A percentile compares a stretch with the other conserved stretches of the same genome.
phyloP scores from a whole-genome alignment of 2,329 filamentous ascomycete species.

The Blumeria hordei region DNA sequence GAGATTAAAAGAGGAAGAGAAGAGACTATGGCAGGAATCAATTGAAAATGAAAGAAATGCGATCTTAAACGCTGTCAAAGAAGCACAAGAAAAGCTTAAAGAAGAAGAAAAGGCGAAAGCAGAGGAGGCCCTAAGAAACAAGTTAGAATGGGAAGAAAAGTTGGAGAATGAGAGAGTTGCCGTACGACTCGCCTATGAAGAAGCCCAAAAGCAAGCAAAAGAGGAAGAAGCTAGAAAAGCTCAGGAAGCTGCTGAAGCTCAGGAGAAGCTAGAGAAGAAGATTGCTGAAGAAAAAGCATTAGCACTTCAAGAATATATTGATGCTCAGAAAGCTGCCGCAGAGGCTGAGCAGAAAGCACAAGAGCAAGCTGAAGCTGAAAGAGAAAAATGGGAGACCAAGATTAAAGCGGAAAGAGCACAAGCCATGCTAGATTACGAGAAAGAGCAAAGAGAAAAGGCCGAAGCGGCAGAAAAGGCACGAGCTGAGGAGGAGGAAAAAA shows the following conservation, averaged over 20 bases:
- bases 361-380: constrained; percentile 7
- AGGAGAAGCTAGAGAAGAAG: constrained; percentile 16
- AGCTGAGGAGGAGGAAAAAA: background rate
- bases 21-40: constrained; percentile 6
- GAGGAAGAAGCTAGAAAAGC: constrained; percentile 20
- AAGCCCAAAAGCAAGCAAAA: constrained; percentile 13
- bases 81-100: constrained; percentile 4
- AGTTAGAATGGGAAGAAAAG: constrained; percentile 5
- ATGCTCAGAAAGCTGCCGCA: constrained; percentile 4
- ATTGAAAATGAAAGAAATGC: constrained; percentile 8
- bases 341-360: constrained; percentile 10
- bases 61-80: constrained; percentile 2
- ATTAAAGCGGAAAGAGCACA: constrained; percentile 8
- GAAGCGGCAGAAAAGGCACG: background rate
- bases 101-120: constrained; percentile 8
- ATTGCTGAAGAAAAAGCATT: constrained; percentile 8
- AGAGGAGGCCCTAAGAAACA: constrained; percentile 3
- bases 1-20: constrained; percentile 6
- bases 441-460: constrained; percentile 2
- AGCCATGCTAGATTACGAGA: constrained; percentile 5
- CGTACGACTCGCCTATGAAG: constrained; percentile 5
- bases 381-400: constrained; percentile 7
- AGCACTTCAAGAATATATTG: constrained; percentile 4
- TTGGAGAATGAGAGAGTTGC: constrained; percentile 8
- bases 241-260: constrained; percentile 20